These are phyloP conservation scores for Botryosphaeria dothidea DNA, from an alignment of 2,329 filamentous ascomycete genomes.

Conservation along the genomic window DNA sequence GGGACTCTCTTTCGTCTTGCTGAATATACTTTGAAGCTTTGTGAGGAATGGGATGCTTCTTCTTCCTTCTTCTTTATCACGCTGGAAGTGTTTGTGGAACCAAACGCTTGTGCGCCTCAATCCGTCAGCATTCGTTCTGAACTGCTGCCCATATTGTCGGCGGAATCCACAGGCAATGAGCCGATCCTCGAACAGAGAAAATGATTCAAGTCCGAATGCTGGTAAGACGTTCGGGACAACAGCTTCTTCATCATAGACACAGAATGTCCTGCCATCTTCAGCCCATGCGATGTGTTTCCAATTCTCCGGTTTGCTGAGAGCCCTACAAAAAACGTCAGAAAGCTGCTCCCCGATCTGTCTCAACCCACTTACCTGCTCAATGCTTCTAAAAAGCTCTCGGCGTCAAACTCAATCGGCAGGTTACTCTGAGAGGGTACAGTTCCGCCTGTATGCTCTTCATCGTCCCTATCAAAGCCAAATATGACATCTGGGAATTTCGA, in stretches of 20 bases:
- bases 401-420: neutral
- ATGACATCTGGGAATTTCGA: constrained; percentile 23
- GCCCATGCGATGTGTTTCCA: neutral
- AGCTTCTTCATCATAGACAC: neutral
- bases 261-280: neutral
- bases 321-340: neutral
- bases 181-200: neutral
- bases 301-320: neutral
- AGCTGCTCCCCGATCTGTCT: neutral
- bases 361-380: constrained; percentile 29
- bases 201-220: neutral
- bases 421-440: neutral
- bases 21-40: neutral
- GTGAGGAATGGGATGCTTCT: neutral
- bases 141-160: neutral
- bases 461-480: neutral
- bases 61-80: neutral
- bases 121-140: neutral
- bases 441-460: neutral
- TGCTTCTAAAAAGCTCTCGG: neutral
- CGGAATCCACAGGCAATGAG: neutral
- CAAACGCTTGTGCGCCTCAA: neutral
- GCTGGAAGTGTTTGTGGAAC: neutral
- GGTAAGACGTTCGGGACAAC: neutral
- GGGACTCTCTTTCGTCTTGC: neutral